These are phyloP conservation scores for Meira nashicola DNA, from an alignment of 1,284 basidiomycete genomes.

Conservation along the genomic window DNA sequence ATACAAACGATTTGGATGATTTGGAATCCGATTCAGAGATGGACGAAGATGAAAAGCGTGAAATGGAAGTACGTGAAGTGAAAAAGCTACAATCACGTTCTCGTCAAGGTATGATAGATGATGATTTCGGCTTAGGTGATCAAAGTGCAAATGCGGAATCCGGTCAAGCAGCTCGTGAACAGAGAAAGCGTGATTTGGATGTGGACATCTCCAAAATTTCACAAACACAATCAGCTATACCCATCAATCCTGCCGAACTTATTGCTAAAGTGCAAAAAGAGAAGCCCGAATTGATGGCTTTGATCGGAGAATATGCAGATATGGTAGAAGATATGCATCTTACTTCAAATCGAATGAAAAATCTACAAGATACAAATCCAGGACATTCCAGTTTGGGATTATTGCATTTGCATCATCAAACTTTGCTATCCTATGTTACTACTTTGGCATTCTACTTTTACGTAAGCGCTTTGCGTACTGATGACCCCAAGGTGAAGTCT, in stretches of 20 bases:
- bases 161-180: constrained; percentile 1
- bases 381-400: constrained; percentile 57
- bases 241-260: constrained; percentile 55
- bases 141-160: constrained; percentile 27
- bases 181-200: constrained; percentile 1
- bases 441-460: constrained; percentile 89
- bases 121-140: constrained; percentile 80
- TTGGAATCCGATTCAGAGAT: constrained; percentile 49
- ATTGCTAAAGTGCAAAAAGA: constrained; percentile 72
- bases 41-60: constrained; percentile 53
- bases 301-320: constrained; percentile 58
- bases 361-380: not conserved
- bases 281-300: constrained; percentile 67
- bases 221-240: constrained; percentile 3
- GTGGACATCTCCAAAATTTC: constrained; percentile 7
- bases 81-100: constrained; percentile 71
- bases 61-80: constrained; percentile 82
- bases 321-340: constrained; percentile 59
- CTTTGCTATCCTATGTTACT: constrained; percentile 81
- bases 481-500: constrained; percentile 46
- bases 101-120: constrained; percentile 67
- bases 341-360: constrained; percentile 60
- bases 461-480: constrained; percentile 61
- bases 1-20: constrained; percentile 42
- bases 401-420: constrained; percentile 67